phyloP scores from a whole-genome alignment of 2,329 filamentous ascomycete genomes.

The Coniosporium tulheliwenetii region DNA sequence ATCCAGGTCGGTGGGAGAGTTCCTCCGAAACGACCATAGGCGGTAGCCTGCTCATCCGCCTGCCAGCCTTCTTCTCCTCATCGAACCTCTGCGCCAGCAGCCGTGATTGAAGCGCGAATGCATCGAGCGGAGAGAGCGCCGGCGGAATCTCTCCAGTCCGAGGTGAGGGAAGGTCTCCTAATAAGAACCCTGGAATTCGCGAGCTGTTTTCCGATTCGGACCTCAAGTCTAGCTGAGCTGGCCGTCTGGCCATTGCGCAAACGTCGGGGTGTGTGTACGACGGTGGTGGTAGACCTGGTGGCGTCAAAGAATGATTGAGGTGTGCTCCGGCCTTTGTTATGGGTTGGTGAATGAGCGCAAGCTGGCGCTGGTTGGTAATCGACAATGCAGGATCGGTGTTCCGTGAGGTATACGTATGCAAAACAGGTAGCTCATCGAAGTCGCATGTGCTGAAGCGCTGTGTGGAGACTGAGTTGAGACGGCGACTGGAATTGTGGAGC shows the following conservation, averaged over 20 bases:
- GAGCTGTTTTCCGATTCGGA: conserved; percentile 7
- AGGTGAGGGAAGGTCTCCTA: conserved; percentile 28
- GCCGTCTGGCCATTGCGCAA: conserved; percentile 5
- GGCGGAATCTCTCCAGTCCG: conserved; percentile 54
- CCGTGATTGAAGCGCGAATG: conserved; percentile 82
- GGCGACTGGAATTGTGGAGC: too few species aligned
- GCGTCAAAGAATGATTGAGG: too few species aligned
- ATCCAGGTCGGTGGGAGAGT: conserved; percentile 63
- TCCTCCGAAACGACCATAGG: conserved; percentile 73
- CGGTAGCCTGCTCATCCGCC: conserved; percentile 71
- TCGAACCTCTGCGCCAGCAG: conserved; percentile 77
- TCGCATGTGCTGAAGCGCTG: too few species aligned
- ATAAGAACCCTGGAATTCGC: conserved; percentile 10
- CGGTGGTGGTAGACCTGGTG: too few species aligned
- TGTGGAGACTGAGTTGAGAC: too few species aligned
- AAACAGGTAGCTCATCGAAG: too few species aligned
- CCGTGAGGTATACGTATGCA: too few species aligned
- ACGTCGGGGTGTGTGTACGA: too few species aligned
- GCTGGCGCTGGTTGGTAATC: too few species aligned
- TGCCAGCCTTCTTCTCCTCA: conserved; percentile 53
- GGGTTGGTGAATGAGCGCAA: too few species aligned
- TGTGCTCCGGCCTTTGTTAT: too few species aligned
- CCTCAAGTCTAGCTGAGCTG: conserved; percentile 7
- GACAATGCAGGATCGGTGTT: too few species aligned
- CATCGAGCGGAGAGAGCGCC: conserved; percentile 84